Base-by-base conservation (phyloP, 1,284 basidiomycete species). In the Ceratobasidium sp. region DNA sequence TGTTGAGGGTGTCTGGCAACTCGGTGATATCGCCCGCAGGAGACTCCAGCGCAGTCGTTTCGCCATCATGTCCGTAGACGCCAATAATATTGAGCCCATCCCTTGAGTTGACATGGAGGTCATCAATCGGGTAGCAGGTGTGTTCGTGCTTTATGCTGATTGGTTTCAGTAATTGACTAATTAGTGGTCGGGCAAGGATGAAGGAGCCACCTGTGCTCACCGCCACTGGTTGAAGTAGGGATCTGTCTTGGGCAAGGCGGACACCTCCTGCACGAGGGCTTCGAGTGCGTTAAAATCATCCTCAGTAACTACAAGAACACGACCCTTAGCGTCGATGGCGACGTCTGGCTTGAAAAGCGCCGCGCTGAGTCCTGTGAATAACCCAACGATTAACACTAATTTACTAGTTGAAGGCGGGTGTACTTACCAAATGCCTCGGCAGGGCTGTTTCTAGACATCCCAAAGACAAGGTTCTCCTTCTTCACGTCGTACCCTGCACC, bases 221-320 rank as follows among this genome's bases (percentile, higher is more conserved):
- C 69, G 57, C 86, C 86, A 87, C 19, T 82, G 82, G 76, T 87
- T 86, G 77, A 83, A 78, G 79, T 85, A 87, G 14, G 69, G 76
- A 2, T 81, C 84, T 0, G 86, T 81, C 9, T 78, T 73, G 4
- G 81, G 81, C 6, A 82, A 65, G 9, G 50, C 79, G 6, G 79
- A 79, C 31, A 78, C 75, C 33, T 80, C 72, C 45, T 78, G 67
- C 1, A 84, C 83, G 44, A 87, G 79, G 2, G 74, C 75, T 0
- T 81, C 65, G 48, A 87, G 79, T 4, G 80, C 81, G 9, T 78
- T 73, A 73, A 83, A 84, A 76, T 86, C 85, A 17, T 75, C 75
- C 6, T 81, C 74, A 3, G 78, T 51, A 44, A 87, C 77, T 31
- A 80, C 63, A 15, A 84, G 77, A 9, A 85, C 82, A 19, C 80